A percentile compares a stretch with the other conserved stretches of the same genome.
Conservation (phyloP, 495 filamentous ascomycete genomes). For the Aspergillus kassunensis region DNA sequence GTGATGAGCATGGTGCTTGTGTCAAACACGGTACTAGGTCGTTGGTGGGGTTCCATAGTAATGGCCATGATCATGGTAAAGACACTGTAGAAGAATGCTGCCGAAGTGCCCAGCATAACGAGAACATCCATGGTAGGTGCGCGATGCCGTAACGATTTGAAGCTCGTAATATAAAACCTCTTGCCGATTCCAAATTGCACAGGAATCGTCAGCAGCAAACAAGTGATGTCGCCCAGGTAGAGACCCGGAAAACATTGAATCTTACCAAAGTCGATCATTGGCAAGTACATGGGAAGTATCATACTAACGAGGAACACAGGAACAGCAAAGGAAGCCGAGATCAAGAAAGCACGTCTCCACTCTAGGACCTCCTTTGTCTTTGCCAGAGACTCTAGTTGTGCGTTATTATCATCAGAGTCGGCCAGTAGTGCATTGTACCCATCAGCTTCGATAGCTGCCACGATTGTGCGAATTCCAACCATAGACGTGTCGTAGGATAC, state of each 20-base stretch:
- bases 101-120: conserved; percentile 87
- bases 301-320: conserved; percentile 93
- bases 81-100: conserved; percentile 97
- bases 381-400: conserved; percentile 89
- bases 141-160: conserved; percentile 79
- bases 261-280: conserved; percentile 67
- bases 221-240: conserved; percentile 82
- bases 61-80: conserved; percentile 84
- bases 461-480: conserved; percentile 75
- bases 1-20: conserved; percentile 99
- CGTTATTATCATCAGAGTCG: conserved; percentile 92
- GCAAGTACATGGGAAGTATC: conserved; percentile 78
- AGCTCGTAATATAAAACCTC: conserved; percentile 90
- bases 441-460: conserved; percentile 72
- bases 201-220: conserved; percentile 77
- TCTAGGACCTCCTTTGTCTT: conserved; percentile 96
- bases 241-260: conserved; percentile 65
- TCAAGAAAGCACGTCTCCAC: conserved; percentile 76
- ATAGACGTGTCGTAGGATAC: conserved; percentile 66
- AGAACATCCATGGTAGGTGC: conserved; percentile 98
- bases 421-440: conserved; percentile 87
- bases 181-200: conserved; percentile 96
- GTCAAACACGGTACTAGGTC: conserved; percentile 88
- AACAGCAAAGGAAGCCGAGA: conserved; percentile 74
- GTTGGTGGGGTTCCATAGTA: conserved; percentile 60